Evolutionary conservation across 2,329 filamentous ascomycete genomes (phyloP).

Genomic region (Colletotrichum australisinense): DNA sequence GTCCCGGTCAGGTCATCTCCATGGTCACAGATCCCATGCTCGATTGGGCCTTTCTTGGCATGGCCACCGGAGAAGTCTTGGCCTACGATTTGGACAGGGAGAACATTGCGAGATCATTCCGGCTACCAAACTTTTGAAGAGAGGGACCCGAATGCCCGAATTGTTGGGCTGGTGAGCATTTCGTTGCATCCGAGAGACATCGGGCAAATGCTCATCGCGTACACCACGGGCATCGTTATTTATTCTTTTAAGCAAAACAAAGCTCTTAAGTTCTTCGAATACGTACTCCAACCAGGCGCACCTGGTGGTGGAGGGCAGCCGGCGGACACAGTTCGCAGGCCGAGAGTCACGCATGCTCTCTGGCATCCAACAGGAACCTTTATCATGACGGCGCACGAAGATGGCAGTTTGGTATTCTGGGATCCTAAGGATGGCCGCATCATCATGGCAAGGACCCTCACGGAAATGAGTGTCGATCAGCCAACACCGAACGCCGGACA

Average conservation of each 20-base stretch:
- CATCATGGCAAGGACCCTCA: conserved; percentile 84
- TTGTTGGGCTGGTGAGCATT: conserved; percentile 77
- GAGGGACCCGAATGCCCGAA: conserved; percentile 73
- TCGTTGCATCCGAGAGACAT: conserved; percentile 92
- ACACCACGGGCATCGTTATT: conserved; percentile 85
- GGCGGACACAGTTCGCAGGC: conserved; percentile 72
- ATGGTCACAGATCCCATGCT: conserved; percentile 88
- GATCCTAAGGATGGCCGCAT: conserved; percentile 89
- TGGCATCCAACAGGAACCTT: conserved; percentile 98
- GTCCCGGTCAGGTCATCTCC: conserved; percentile 79
- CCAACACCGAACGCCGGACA: conserved; percentile 64
- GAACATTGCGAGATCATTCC: conserved; percentile 75
- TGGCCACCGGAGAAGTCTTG: conserved; percentile 85
- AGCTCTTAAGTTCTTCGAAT: conserved; percentile 82
- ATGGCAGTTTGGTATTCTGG: conserved; percentile 94
- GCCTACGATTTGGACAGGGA: conserved; percentile 94
- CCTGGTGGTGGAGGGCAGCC: conserved; percentile 81
- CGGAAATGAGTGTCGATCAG: conserved; percentile 78
- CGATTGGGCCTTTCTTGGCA: conserved; percentile 91
- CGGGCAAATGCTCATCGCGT: conserved; percentile 91
- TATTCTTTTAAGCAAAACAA: conserved; percentile 96
- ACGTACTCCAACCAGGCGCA: conserved; percentile 83
- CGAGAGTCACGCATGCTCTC: conserved; percentile 82
- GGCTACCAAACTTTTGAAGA: conserved; percentile 88
- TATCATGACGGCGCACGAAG: conserved; percentile 86